These are phyloP conservation scores for Spathaspora girioi DNA, from an alignment of 805 yeast genomes.

Conservation along the genomic window DNA sequence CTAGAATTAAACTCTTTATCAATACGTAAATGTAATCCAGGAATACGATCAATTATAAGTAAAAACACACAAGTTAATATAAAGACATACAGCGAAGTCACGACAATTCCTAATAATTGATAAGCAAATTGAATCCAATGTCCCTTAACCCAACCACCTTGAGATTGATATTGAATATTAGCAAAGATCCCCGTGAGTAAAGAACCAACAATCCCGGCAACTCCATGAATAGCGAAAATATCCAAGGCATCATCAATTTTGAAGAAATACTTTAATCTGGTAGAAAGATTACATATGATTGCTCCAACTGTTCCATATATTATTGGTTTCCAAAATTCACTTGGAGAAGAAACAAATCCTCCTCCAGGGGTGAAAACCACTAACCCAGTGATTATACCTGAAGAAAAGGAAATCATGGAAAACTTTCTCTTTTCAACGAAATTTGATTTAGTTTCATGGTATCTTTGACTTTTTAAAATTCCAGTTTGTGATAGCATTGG, in stretches of 20 bases:
- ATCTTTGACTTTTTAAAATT: constrained; percentile 12
- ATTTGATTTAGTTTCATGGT: constrained; percentile 14
- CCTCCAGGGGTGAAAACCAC: constrained; percentile 44
- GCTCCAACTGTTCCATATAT: constrained; percentile 40
- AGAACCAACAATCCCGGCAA: constrained; percentile 39
- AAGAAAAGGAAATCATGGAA: constrained; percentile 36
- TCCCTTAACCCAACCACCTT: constrained; percentile 40
- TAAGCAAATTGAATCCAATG: constrained; percentile 40
- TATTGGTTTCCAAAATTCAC: constrained; percentile 38
- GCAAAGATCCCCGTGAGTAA: constrained; percentile 40
- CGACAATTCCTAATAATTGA: constrained; percentile 34
- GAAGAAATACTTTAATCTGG: constrained; percentile 36
- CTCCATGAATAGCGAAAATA: constrained; percentile 41
- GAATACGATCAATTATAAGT: constrained; percentile 34
- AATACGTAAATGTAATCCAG: constrained; percentile 39
- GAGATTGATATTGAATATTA: constrained; percentile 22
- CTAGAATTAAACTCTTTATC: constrained; percentile 37
- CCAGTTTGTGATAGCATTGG: constrained; percentile 14
- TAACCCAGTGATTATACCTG: constrained; percentile 39
- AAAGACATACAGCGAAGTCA: constrained; percentile 32
- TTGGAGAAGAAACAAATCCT: constrained; percentile 32
- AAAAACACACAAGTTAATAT: constrained; percentile 27
- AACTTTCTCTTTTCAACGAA: constrained; percentile 21
- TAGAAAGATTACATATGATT: constrained; percentile 30
- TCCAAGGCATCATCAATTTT: constrained; percentile 42